Base-by-base conservation (phyloP, 768 basidiomycete species). In the Lactarius evosmus region DNA sequence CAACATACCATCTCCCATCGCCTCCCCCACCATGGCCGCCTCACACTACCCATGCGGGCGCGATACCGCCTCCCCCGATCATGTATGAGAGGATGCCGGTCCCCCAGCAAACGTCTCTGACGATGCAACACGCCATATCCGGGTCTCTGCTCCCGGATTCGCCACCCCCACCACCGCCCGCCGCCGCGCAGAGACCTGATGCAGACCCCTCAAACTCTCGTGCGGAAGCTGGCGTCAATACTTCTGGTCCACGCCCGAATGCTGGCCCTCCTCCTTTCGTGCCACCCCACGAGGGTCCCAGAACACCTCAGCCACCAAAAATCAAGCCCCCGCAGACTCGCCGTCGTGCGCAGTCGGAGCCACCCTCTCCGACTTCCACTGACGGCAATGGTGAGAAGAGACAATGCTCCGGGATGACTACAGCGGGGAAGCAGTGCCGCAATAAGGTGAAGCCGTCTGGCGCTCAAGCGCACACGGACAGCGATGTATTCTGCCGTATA, bases 341-440 rank as follows among this genome's bases (percentile, higher is more conserved):
- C 56, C 58, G 55, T 30, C 58, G 61, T 27, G 61, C 61, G 16
- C 61, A 54, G 71, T 66, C 56, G 56, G 63, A 67, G 56, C 66
- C 69, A 54, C 57, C 63, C 50, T 55, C 72, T 54, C 44, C 66
- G 38, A 51, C 70, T 73, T 50, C 68, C 65, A 25, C 69, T 71
- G 19, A 66, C 61, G 44, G 16, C 30, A 36, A 9, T 14, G 7
- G 32, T 32, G 57, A 51, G 33, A 34, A 65, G 44, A 75, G 77
- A 16, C 88, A 84, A 69, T 93, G 91, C 70, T 78, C 78, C 63
- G 88, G 83, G 5, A 75, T 80, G 40, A 92, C 88, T n/a, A 85
- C 84, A 70, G 76, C 81, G 16, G 86, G 83, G 11, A 82, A 80
- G 67, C 83, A 75, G 38, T 93, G 91, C 68, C 78, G 77, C 49